Evolutionary conservation across 768 basidiomycete genomes (phyloP).

Genomic region (Ramaria sp.): DNA sequence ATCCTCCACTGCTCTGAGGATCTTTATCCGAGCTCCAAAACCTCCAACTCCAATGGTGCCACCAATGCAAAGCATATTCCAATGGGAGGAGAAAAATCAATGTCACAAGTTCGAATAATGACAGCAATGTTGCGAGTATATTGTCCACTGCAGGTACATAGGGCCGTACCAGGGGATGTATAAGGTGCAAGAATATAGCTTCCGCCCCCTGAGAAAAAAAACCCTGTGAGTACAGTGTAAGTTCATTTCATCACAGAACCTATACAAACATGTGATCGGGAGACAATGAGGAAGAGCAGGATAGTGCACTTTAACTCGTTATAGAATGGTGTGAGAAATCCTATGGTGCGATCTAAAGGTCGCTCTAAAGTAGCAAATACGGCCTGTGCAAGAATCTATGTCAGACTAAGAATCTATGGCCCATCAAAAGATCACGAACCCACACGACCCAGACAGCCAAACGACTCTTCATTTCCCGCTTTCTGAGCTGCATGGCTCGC

Average conservation of each 20-base stretch:
- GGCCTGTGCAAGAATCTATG: conserved; percentile 24
- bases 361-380: conserved; percentile 65
- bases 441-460: conserved; percentile 80
- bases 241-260: not conserved
- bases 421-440: conserved; percentile 33
- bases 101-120: conserved; percentile 51
- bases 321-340: conserved; percentile 74
- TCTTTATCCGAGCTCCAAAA: not conserved
- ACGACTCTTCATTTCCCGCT: conserved; percentile 78
- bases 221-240: not conserved
- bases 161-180: conserved; percentile 71
- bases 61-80: conserved; percentile 23
- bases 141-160: conserved; percentile 59
- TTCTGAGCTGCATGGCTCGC: conserved; percentile 61
- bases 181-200: conserved; percentile 69
- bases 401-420: conserved; percentile 1
- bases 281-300: conserved; percentile 63
- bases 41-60: conserved; percentile 9
- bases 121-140: conserved; percentile 45
- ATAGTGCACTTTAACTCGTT: conserved; percentile 67
- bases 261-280: conserved; percentile 55
- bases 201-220: conserved; percentile 56
- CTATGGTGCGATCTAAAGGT: conserved; percentile 49
- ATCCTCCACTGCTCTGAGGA: not conserved
- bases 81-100: conserved; percentile 31